These are phyloP conservation scores for Elongisporangium anandrum DNA, from an alignment of 352 stramenopile genomes.

Conservation along the genomic window DNA sequence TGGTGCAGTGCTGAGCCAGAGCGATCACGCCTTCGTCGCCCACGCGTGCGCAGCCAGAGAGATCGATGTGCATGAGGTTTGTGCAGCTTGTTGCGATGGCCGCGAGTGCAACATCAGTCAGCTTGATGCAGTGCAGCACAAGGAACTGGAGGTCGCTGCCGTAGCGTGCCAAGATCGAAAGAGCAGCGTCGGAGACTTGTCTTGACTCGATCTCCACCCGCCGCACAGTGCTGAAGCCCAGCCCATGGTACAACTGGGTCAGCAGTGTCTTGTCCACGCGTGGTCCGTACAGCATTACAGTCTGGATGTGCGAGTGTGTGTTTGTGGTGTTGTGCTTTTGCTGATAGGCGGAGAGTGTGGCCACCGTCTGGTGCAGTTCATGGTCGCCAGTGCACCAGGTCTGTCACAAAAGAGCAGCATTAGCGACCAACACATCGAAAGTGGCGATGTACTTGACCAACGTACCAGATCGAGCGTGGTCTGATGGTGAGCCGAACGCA, in stretches of 20 bases:
- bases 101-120: slow-evolving; percentile 46
- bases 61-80: slow-evolving; percentile 45
- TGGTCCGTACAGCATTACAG: slow-evolving; percentile 56
- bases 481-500: slow-evolving; percentile 51
- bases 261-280: slow-evolving; percentile 44
- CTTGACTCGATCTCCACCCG: slow-evolving; percentile 71
- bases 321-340: slow-evolving; percentile 9
- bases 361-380: slow-evolving; percentile 43
- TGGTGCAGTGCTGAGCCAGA: slow-evolving; percentile 41
- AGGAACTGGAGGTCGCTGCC: slow-evolving; percentile 24
- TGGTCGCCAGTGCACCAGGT: slow-evolving; percentile 68
- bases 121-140: slow-evolving; percentile 68
- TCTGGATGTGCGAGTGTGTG: slow-evolving; percentile 30
- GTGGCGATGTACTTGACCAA: not conserved
- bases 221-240: slow-evolving; percentile 28
- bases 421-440: not conserved
- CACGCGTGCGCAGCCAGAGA: slow-evolving; percentile 74
- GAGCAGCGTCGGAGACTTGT: slow-evolving; percentile 43
- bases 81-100: slow-evolving; percentile 32
- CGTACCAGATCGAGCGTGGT: slow-evolving; percentile 51
- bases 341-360: slow-evolving; percentile 16
- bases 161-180: slow-evolving; percentile 37
- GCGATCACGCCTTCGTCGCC: slow-evolving; percentile 73
- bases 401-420: slow-evolving; percentile 13
- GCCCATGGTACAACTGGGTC: slow-evolving; percentile 29